phyloP scores from a whole-genome alignment of 495 filamentous ascomycete genomes.

The Penicillium goetzii region DNA sequence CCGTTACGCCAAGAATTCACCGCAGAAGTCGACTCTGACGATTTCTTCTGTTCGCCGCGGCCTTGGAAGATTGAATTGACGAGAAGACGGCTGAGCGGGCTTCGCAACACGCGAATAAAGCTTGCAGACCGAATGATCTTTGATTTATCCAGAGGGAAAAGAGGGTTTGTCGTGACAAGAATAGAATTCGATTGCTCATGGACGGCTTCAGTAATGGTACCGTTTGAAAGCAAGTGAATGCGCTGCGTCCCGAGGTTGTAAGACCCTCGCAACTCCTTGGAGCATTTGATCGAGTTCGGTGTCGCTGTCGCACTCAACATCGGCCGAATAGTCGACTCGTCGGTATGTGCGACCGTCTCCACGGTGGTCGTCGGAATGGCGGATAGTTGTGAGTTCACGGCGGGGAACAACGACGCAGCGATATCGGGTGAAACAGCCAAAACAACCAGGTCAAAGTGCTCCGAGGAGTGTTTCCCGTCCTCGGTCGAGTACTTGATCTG shows the following conservation, averaged over 20 bases:
- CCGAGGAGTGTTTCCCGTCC: constrained; percentile 10
- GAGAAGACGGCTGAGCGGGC: constrained; percentile 31
- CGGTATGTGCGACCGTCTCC: constrained; percentile 13
- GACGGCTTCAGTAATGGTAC: constrained; percentile 36
- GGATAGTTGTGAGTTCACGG: constrained; percentile 3
- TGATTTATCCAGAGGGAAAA: constrained; percentile 33
- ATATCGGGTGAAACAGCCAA: constrained; percentile 52
- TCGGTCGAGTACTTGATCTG: constrained; percentile 19
- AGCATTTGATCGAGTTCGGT: constrained; percentile 5
- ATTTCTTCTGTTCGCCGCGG: neutral
- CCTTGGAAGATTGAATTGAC: constrained; percentile 42
- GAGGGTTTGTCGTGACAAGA: constrained; percentile 40
- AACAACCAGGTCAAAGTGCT: constrained; percentile 45
- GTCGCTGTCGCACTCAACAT: constrained; percentile 14
- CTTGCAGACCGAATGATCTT: constrained; percentile 35
- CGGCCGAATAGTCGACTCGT: constrained; percentile 6
- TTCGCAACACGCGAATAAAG: constrained; percentile 42
- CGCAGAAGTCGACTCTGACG: neutral
- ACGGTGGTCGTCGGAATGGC: constrained; percentile 15
- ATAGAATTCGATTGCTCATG: constrained; percentile 40
- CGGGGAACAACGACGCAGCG: constrained; percentile 37
- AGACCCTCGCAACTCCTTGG: neutral
- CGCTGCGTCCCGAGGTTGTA: constrained; percentile 18
- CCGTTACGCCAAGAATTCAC: constrained; percentile 51
- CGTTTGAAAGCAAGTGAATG: constrained; percentile 35